Base-by-base conservation (phyloP, 2,329 filamentous ascomycete species). In the Cryphonectria japonica region DNA sequence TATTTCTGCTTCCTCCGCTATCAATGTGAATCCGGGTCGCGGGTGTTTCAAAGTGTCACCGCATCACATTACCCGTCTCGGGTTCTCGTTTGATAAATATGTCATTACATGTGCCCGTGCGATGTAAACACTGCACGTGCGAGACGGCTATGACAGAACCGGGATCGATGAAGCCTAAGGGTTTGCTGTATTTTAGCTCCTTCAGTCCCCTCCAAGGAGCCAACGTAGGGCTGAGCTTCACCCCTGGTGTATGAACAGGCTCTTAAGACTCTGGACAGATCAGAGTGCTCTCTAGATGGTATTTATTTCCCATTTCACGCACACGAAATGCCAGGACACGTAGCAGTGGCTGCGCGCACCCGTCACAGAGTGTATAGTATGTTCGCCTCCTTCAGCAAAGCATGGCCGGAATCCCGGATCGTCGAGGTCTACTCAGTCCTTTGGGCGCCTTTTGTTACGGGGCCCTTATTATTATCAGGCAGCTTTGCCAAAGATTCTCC, bases 401-500 rank as follows among this genome's bases (percentile, higher is more conserved):
- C 34, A 34, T 3, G 34, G 34, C 34, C 3, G 6, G 6, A 34
- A 34, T 26, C 34, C 3, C 34, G 37, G 37, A 52, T n/a, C 19
- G 46, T n/a, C 7, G 46, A 52, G 46, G 8, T 52, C n/a, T 22
- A 52, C 19, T n/a, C 19, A 3, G 46, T 9, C 46, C 19, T 26
- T n/a, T 39, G 37, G 37, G 37, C 37, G 8, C 22, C 2, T 19
- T 9, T 3, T n/a, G 22, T 22, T 7, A 7, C 2, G 37, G 11
- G 37, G 37, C 1, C 9, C 37, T 39, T 3, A 39, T 3, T n/a
- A 7, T 14, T 43, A 46, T 13, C 3, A 41, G 37, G 69, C 67
- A 41, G 63, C 41, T 13, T 16, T 52, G 9, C 70, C 71, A 29
- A 73, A 67, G n/a, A 83, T 77, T n/a, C 75, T 77, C 7, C 82